Base-by-base conservation (phyloP, 768 basidiomycete genomes). In the Floccularia luteovirens region DNA sequence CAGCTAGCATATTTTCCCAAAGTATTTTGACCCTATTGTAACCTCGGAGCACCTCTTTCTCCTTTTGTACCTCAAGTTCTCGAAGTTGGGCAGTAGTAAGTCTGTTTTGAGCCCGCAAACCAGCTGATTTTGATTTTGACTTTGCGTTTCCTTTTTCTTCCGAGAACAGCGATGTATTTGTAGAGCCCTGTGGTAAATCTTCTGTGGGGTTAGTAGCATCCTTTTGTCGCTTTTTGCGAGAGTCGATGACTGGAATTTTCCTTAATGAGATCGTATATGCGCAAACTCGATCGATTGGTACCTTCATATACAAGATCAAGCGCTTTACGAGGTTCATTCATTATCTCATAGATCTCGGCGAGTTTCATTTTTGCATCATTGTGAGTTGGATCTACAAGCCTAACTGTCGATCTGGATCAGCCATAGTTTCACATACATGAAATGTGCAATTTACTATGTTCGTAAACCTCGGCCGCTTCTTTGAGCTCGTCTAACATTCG, bases 311-410 rank as follows among this genome's bases (percentile, higher is more conserved):
- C 84, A 0, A 96, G 62, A 5, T 86, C 80, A 0, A 96, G 68
- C 0, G 94, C 94, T 52, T 83, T 83, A 12, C 79, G 67, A 1
- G 85, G 79, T 46, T 91, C 77, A 31, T 84, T 79, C 47, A 83
- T 61, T 8, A 88, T 79, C 57, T 99, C 94, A 47, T 90, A 89
- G 11, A 92, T 77, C 47, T 88, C 88, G 0, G 93, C 94, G 0
- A 97, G 71, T 46, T 88, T 85, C 74, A 93, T 81, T 58, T 90
- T 91, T 20, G 82, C 83, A 21, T 92, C 87, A 50, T 79, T 77
- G 48, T 89, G 75, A 0, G 71, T 69, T 0, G 89, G 82, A 54
- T 92, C 86, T 1, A 75, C 76, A 3, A 72, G 66, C 13, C 84
- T 67, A 22, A 93, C 92, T 94, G 48, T 4, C 34, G 17, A 4